Evolutionary conservation across 805 yeast genomes (phyloP).

Genomic region (Kuraishia molischiana): DNA sequence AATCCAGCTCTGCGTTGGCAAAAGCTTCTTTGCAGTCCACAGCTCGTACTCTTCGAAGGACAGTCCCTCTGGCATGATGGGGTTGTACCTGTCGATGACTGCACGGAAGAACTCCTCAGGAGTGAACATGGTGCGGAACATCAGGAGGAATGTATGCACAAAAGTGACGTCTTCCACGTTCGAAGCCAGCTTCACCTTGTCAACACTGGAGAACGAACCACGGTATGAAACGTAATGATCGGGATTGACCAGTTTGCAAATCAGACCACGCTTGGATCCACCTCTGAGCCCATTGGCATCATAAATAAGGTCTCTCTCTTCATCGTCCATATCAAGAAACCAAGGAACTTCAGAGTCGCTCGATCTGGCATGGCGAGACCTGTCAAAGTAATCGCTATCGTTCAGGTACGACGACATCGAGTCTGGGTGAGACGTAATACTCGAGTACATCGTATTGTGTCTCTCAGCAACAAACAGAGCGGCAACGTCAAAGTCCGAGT

Average conservation of each 20-base stretch:
- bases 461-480: slow-evolving; percentile 37
- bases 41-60: slow-evolving; percentile 70
- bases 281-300: slow-evolving; percentile 76
- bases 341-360: slow-evolving; percentile 44
- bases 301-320: slow-evolving; percentile 32
- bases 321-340: slow-evolving; percentile 64
- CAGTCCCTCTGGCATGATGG: slow-evolving; percentile 80
- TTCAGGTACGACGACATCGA: background rate
- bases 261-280: slow-evolving; percentile 69
- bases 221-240: slow-evolving; percentile 27
- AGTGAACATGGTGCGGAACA: slow-evolving; percentile 67
- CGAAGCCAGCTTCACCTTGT: background rate
- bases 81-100: slow-evolving; percentile 54
- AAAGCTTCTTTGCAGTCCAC: slow-evolving; percentile 67
- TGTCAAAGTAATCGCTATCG: background rate
- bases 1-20: slow-evolving; percentile 57
- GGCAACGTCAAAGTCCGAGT: slow-evolving; percentile 57
- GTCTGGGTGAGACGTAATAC: background rate
- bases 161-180: slow-evolving; percentile 23
- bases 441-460: slow-evolving; percentile 19
- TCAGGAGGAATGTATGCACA: slow-evolving; percentile 59
- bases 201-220: background rate
- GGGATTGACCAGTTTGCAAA: slow-evolving; percentile 76
- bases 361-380: background rate
- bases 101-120: slow-evolving; percentile 51